phyloP scores from a whole-genome alignment of 495 filamentous ascomycete species.

The Ramalina intermedia region DNA sequence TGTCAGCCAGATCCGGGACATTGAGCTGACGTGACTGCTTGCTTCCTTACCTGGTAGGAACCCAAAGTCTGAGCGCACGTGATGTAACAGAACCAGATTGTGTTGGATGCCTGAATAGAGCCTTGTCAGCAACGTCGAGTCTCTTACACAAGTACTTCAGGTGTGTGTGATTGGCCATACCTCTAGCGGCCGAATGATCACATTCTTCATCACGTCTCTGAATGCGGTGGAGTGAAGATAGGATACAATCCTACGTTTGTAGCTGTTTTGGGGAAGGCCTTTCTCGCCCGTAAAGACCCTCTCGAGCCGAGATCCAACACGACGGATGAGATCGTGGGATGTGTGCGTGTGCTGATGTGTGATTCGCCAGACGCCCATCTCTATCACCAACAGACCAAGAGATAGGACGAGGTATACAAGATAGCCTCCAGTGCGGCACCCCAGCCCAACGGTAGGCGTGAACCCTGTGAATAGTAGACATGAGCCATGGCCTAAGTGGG shows the following conservation, averaged over 20 bases:
- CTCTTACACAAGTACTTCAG: neutral
- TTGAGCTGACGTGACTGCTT: slow-evolving; percentile 7
- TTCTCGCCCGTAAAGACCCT: slow-evolving; percentile 2
- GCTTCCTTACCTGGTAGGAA: slow-evolving; percentile 1
- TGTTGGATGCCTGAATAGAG: neutral
- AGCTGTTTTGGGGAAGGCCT: neutral
- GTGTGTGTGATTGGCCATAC: neutral
- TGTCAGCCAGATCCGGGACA: slow-evolving; percentile 4
- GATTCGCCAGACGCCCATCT: slow-evolving; percentile 27
- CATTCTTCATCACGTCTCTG: slow-evolving; percentile 4
- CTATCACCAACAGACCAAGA: slow-evolving; percentile 18
- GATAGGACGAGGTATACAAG: slow-evolving; percentile 25
- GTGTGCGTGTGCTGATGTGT: slow-evolving; percentile 9
- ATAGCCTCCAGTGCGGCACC: slow-evolving; percentile 35
- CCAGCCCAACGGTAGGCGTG: slow-evolving; percentile 23
- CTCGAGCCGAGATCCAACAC: slow-evolving; percentile 4
- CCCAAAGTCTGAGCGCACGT: slow-evolving; percentile 13
- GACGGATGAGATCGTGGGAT: neutral
- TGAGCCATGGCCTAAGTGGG: neutral
- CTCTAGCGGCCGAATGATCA: slow-evolving; percentile 5
- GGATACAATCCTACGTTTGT: slow-evolving; percentile 4
- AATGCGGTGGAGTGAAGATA: slow-evolving; percentile 3
- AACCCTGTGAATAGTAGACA: slow-evolving; percentile 3
- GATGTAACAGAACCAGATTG: slow-evolving; percentile 11
- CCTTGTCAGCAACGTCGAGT: neutral